Conservation (phyloP, 345 rosid species). For the Theobroma cacao region DNA sequence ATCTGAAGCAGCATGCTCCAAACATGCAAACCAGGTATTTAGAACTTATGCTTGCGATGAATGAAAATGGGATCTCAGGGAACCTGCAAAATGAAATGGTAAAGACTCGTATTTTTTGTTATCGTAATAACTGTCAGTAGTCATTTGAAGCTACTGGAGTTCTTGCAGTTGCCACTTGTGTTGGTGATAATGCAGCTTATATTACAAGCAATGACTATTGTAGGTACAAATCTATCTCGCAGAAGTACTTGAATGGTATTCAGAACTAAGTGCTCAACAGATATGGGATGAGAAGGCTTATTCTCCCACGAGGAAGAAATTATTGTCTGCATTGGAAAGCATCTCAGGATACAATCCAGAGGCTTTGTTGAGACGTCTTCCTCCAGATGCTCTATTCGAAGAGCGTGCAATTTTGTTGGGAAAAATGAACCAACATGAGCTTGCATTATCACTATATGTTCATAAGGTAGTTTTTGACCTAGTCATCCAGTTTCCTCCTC, state of each 20-base stretch:
- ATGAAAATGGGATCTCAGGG: slow-evolving; percentile 86
- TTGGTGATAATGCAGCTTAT: slow-evolving; percentile 7
- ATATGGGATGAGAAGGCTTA: slow-evolving; percentile 85
- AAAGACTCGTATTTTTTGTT: slow-evolving; percentile 5
- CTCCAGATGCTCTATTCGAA: slow-evolving; percentile 87
- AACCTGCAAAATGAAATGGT: slow-evolving; percentile 99
- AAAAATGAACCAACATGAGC: slow-evolving; percentile 96
- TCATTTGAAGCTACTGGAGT: neutral
- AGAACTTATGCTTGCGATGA: slow-evolving; percentile 96
- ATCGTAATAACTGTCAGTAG: neutral
- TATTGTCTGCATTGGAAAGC: slow-evolving; percentile 85
- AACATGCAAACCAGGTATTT: slow-evolving; percentile 92
- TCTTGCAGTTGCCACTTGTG: neutral
- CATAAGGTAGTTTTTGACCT: slow-evolving; percentile 65
- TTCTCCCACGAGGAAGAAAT: slow-evolving; percentile 86
- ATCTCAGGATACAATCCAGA: slow-evolving; percentile 92
- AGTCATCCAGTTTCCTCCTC: neutral
- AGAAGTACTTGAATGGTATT: slow-evolving; percentile 87
- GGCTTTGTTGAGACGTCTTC: slow-evolving; percentile 79
- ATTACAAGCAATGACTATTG: slow-evolving; percentile 8
- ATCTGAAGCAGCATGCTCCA: slow-evolving; percentile 96
- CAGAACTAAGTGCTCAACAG: slow-evolving; percentile 63
- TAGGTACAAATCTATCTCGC: slow-evolving; percentile 95
- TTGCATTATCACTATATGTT: slow-evolving; percentile 88
- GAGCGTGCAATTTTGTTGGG: slow-evolving; percentile 94